These are phyloP conservation scores for Starmerella asiatica DNA, from an alignment of 805 yeast genomes.

Conservation along the genomic window DNA sequence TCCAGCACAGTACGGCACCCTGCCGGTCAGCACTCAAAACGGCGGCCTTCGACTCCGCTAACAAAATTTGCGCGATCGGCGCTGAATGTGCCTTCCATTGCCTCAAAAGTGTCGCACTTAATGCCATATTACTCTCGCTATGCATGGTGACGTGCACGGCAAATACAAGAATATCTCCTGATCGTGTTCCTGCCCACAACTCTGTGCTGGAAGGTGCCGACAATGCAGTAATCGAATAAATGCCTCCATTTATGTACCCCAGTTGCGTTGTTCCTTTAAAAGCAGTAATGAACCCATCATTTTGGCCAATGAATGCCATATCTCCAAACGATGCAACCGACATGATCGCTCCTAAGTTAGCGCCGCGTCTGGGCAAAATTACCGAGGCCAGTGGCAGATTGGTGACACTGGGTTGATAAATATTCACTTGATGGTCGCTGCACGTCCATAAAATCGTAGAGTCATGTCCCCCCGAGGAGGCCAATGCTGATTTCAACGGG, in stretches of 20 bases:
- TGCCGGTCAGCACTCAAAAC: conserved; percentile 8
- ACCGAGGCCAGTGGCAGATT: conserved; percentile 13
- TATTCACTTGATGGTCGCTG: conserved; percentile 23
- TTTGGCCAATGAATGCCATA: conserved; percentile 29
- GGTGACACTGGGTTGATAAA: conserved; percentile 22
- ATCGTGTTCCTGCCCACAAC: conserved; percentile 30
- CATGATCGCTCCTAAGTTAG: conserved; percentile 12
- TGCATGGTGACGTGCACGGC: conserved; percentile 14
- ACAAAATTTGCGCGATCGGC: conserved; percentile 18
- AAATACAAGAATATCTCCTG: conserved; percentile 28
- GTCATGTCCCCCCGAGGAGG: conserved; percentile 5
- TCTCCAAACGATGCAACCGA: conserved; percentile 21
- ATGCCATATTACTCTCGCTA: conserved; percentile 2
- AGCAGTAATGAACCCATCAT: conserved; percentile 29
- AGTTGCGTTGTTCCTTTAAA: conserved; percentile 20
- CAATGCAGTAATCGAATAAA: conserved; percentile 25
- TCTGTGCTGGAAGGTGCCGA: conserved; percentile 15
- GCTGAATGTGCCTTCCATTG: conserved; percentile 30
- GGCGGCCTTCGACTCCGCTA: conserved; percentile 10
- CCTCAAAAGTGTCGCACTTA: conserved; percentile 27
- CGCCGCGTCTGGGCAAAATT: conserved; percentile 13
- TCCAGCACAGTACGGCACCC: conserved; percentile 14
- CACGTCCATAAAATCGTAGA: conserved; percentile 27
- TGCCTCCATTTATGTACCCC: conserved; percentile 24
- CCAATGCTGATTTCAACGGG: background rate